A percentile compares a stretch with the other conserved stretches of the same genome.
Conservation (phyloP, 495 filamentous ascomycete species). For the Cetradonia linearis region DNA sequence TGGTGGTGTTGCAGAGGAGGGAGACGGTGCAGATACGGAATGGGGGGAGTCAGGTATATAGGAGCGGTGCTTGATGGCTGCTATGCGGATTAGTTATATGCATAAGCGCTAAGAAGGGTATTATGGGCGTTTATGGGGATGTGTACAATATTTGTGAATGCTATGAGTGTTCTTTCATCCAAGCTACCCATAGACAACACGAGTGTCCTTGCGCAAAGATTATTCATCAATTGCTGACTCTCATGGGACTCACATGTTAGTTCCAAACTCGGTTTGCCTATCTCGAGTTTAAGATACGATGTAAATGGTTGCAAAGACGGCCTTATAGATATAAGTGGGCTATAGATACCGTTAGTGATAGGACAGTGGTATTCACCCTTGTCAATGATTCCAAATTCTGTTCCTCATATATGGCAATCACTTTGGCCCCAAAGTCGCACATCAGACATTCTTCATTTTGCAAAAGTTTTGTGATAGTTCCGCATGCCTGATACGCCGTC, state of each 20-base stretch:
- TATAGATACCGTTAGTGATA: too few species aligned
- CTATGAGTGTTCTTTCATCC: background rate
- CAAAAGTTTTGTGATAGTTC: too few species aligned
- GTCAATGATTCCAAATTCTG: too few species aligned
- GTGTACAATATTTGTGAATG: background rate
- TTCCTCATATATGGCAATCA: too few species aligned
- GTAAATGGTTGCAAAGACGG: background rate
- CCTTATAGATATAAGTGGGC: background rate
- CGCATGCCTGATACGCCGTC: too few species aligned
- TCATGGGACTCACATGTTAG: background rate
- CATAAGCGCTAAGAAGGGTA: background rate
- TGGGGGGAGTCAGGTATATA: conserved; percentile 80
- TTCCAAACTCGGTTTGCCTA: background rate
- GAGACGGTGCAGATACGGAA: conserved; percentile 88
- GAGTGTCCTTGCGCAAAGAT: background rate
- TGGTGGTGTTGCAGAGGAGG: conserved; percentile 75
- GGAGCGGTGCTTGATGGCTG: conserved; percentile 50
- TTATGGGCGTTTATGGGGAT: background rate
- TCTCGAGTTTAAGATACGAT: background rate
- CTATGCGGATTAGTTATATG: background rate
- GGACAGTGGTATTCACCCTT: too few species aligned
- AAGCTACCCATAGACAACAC: background rate
- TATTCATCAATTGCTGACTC: background rate
- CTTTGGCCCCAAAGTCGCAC: too few species aligned
- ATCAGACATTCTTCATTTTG: too few species aligned